Evolutionary conservation across 1,139 yeast species (phyloP).

Genomic region (Zygosaccharomyces sapae): DNA sequence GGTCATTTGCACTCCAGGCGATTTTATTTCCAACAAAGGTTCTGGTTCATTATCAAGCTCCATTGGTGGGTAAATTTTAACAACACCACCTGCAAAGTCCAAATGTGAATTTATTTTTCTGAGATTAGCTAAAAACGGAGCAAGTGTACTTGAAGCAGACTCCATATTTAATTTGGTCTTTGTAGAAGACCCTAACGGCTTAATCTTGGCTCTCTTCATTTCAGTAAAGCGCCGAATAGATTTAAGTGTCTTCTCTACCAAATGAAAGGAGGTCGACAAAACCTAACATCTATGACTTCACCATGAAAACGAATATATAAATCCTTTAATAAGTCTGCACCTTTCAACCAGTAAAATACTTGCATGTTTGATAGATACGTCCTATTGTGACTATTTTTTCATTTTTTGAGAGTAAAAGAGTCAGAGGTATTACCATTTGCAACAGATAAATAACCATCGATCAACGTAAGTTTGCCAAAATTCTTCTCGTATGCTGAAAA

Average conservation of each 20-base stretch:
- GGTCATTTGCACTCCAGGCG: constrained; percentile 71
- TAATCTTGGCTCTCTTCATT: constrained; percentile 28
- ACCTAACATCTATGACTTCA: constrained; percentile 62
- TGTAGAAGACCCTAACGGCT: constrained; percentile 8
- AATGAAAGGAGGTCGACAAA: constrained; percentile 50
- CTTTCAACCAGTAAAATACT: constrained; percentile 47
- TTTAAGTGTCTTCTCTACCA: constrained; percentile 45
- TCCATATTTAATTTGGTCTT: constrained; percentile 7
- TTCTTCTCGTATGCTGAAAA: constrained; percentile 55
- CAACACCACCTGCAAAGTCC: constrained; percentile 68
- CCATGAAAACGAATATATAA: constrained; percentile 52
- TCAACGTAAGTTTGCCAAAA: constrained; percentile 61
- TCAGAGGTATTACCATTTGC: constrained; percentile 58
- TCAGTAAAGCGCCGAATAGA: constrained; percentile 46
- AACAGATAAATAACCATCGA: constrained; percentile 60
- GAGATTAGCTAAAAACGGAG: constrained; percentile 33
- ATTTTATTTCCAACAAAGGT: constrained; percentile 60
- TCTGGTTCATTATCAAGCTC: constrained; percentile 45
- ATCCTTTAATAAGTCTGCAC: constrained; percentile 36
- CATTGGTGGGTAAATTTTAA: constrained; percentile 43
- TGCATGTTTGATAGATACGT: constrained; percentile 69
- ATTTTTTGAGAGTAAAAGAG: constrained; percentile 48
- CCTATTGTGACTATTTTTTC: constrained; percentile 50
- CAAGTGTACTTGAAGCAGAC: constrained; percentile 24
- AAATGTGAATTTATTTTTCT: constrained; percentile 51